Evolutionary conservation across 225 moss, liverwort and hornwort species (phyloP), one percentile per base, ranked within the genome.

Genomic region (Lunularia cruciata): DNA sequence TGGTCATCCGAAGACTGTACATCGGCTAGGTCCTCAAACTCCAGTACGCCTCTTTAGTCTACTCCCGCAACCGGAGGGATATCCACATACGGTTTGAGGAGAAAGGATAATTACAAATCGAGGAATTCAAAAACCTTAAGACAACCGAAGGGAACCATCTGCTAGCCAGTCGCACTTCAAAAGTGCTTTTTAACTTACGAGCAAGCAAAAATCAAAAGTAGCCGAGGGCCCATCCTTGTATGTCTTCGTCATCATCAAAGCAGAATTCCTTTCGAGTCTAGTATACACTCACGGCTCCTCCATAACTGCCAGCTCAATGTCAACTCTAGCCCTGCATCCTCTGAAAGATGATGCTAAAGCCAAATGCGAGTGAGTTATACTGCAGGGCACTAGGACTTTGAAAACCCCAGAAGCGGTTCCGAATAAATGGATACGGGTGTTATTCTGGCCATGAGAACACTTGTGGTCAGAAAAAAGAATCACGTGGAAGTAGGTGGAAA

Each of bases 201-300:
- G 14, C 33, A 11, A 6, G 32, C 14, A 60, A n/a, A 37, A 22
- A 0, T 22, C 23, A 26, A 25, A 39, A 40, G 13, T 25, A 61
- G 25, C 61, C 39, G 14, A 25, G 13, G 25, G 39, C 23, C 35
- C 13, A 39, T 40, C 61, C 39, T 61, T 40, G 39, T 40, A 22
- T 25, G 39, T 38, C 35, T n/a, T 32, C 59, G 20, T 36, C 59
- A 35, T 37, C 59, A 60, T 12, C 26, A 26, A 9, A 60, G 60
- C 37, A 38, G 38, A 60, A 37, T 20, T 60, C 38, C 37, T 39
- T 61, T 40, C 61, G 61, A 40, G 37, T 37, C 39, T 39, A 61
- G 61, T 39, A 13, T 57, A 57, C 56, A 57, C 56, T 57, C 56
- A 57, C 56, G 56, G 32, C 56, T 57, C 56, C 31, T 57, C 32